phyloP scores from a whole-genome alignment of 2,329 filamentous ascomycete genomes.

The Dactylonectria macrodidyma region DNA sequence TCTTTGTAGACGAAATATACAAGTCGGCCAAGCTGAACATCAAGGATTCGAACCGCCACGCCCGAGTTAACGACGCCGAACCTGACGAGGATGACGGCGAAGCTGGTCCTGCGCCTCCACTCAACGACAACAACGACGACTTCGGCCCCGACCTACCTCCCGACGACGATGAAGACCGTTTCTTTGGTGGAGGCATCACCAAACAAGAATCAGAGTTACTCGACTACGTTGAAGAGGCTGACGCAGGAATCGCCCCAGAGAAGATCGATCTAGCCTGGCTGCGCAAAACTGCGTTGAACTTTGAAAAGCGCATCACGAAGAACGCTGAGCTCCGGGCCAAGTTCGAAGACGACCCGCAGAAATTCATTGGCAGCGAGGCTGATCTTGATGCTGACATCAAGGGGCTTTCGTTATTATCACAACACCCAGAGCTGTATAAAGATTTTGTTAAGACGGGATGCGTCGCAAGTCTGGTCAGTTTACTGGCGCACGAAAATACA shows the following conservation, averaged over 20 bases:
- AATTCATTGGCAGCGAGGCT: conserved; percentile 88
- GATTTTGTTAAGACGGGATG: conserved; percentile 85
- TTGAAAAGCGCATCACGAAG: conserved; percentile 92
- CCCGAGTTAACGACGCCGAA: conserved; percentile 58
- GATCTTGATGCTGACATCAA: conserved; percentile 93
- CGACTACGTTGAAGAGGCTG: conserved; percentile 82
- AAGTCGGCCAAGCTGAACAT: conserved; percentile 71
- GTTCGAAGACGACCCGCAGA: conserved; percentile 83
- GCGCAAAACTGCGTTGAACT: conserved; percentile 82
- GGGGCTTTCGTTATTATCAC: conserved; percentile 85
- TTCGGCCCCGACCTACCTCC: conserved; percentile 62
- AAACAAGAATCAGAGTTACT: conserved; percentile 85
- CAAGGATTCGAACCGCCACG: conserved; percentile 62
- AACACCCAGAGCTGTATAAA: conserved; percentile 86
- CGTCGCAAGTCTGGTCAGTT: conserved; percentile 79
- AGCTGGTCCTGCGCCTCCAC: conserved; percentile 61
- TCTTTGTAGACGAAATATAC: conserved; percentile 70
- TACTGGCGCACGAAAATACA: conserved; percentile 95
- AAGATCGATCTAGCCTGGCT: conserved; percentile 90
- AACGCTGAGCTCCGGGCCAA: conserved; percentile 92
- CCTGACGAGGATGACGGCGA: conserved; percentile 69
- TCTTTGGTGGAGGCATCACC: conserved; percentile 94
- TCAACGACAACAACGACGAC: conserved; percentile 68
- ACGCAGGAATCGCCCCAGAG: conserved; percentile 67
- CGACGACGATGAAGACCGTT: conserved; percentile 86